Base-by-base conservation (phyloP, 805 yeast species). In the Diddensiella santjacobensis region DNA sequence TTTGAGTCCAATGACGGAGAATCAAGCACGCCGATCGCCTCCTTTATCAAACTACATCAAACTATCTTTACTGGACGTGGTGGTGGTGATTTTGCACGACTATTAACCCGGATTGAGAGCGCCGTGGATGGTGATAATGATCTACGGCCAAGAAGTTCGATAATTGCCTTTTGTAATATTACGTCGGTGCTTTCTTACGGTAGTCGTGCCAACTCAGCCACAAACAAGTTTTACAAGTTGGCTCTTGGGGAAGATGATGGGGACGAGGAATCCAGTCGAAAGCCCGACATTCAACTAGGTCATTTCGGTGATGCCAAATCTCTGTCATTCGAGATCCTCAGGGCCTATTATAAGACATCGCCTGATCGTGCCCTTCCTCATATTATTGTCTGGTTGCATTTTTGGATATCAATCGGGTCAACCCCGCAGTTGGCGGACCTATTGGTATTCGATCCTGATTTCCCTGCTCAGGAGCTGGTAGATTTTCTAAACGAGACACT, bases 351-450 rank as follows among this genome's bases (percentile, higher is more conserved):
- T 29, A 38, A 29, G 13, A 33, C 45, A 11, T 44, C 45, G 13
- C 31, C 23, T 22, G 47, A 48, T 20, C 26, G 83, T 5, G 80
- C 87, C 1, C 73, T 84, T 3, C 82, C 90, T 10, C 95, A 87
- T 69, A 72, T 82, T 2, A 72, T 86, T 40, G 83, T 88, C 1
- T 85, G 91, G 88, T 65, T 84, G 4, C 84, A 87, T 59, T 87
- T 84, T 58, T 65, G 87, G 19, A 69, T 81, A 10, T 73, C 91
- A 4, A 19, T 54, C 30, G 19, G 48, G 15, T 51, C 50, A 4
- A 26, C 17, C 24, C 22, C 17, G 11, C 42, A 33, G 11, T 37
- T 45, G 26, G 22, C 18, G 30, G 22, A 39, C 23, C 17, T 30
- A 3, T n/a, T 41, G 8, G 15, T 43, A 18, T 23, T 29, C 18